These are phyloP conservation scores for Penicillium sp. DNA, from an alignment of 2,329 filamentous ascomycete species.

Conservation along the genomic window DNA sequence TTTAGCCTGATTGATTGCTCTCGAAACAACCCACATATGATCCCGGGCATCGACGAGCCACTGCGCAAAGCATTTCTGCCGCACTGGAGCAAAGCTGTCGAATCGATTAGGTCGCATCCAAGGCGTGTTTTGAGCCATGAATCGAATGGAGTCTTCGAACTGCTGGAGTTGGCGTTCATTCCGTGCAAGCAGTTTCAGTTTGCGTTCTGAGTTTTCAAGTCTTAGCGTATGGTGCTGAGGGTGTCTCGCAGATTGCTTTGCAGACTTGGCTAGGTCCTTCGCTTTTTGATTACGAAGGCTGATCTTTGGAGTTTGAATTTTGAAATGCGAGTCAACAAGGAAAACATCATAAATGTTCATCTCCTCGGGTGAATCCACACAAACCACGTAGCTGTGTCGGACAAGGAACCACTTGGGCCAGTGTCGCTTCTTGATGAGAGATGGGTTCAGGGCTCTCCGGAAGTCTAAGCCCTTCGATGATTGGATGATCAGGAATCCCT, in stretches of 20 bases:
- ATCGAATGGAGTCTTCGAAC: constrained; percentile 87
- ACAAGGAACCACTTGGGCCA: constrained; percentile 97
- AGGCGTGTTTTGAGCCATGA: constrained; percentile 78
- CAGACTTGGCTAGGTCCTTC: constrained; percentile 64
- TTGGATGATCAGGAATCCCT: constrained; percentile 89
- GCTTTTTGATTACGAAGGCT: constrained; percentile 52
- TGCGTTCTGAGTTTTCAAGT: constrained; percentile 87
- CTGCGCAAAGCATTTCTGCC: constrained; percentile 83
- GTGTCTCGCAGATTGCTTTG: constrained; percentile 61
- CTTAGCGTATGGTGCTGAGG: constrained; percentile 81
- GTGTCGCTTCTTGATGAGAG: constrained; percentile 77
- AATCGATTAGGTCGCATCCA: constrained; percentile 87
- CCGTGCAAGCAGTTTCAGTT: constrained; percentile 84
- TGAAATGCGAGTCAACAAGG: constrained; percentile 87
- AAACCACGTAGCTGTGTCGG: constrained; percentile 95
- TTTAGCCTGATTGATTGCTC: constrained; percentile 93
- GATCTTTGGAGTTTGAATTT: constrained; percentile 70
- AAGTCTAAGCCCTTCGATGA: constrained; percentile 88
- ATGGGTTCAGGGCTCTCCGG: constrained; percentile 74
- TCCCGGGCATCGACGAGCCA: constrained; percentile 97
- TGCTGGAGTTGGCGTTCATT: constrained; percentile 87
- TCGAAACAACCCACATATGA: constrained; percentile 99
- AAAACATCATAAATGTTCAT: constrained; percentile 99
- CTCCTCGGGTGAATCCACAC: constrained; percentile 96
- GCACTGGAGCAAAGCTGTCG: constrained; percentile 88